phyloP scores from a whole-genome alignment of 1,284 basidiomycete species.

The Caloboletus inedulis region DNA sequence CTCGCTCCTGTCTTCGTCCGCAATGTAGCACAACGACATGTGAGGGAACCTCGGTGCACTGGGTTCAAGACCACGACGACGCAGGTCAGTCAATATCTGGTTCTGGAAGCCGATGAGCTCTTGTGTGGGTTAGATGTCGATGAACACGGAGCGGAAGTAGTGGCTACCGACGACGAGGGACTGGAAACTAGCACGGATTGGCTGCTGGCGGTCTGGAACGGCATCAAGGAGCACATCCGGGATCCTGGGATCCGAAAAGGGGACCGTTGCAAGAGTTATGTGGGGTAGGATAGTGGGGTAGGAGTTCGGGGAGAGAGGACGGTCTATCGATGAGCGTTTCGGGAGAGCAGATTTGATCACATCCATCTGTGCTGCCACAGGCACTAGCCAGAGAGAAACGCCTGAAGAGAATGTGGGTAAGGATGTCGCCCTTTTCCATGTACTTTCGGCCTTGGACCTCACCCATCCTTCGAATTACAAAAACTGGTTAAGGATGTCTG shows the following conservation, averaged over 20 bases:
- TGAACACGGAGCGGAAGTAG: slow-evolving; percentile 70
- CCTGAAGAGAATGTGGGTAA: slow-evolving; percentile 35
- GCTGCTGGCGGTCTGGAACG: slow-evolving; percentile 36
- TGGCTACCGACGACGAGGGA: slow-evolving; percentile 53
- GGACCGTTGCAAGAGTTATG: slow-evolving; percentile 61
- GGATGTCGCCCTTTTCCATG: not conserved
- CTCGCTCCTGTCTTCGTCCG: slow-evolving; percentile 50
- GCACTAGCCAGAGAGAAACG: slow-evolving; percentile 63
- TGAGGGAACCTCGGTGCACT: slow-evolving; percentile 60
- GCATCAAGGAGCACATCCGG: slow-evolving; percentile 37
- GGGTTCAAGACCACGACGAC: slow-evolving; percentile 34
- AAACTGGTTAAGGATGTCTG: not conserved
- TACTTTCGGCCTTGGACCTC: slow-evolving; percentile 4
- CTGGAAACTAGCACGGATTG: slow-evolving; percentile 41
- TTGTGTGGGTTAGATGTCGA: slow-evolving; percentile 44
- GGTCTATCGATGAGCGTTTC: slow-evolving; percentile 19
- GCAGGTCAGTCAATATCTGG: slow-evolving; percentile 43
- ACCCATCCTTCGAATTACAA: slow-evolving; percentile 19
- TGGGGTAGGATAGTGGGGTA: slow-evolving; percentile 65
- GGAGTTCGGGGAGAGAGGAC: slow-evolving; percentile 29
- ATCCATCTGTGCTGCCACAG: slow-evolving; percentile 38
- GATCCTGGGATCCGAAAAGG: slow-evolving; percentile 22
- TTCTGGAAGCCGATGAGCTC: slow-evolving; percentile 50
- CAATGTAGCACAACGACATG: slow-evolving; percentile 68
- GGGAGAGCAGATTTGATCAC: slow-evolving; percentile 47